Evolutionary conservation across 768 basidiomycete genomes (phyloP), one percentile per base, ranked within the genome.

Genomic region (Boletus insuetus): DNA sequence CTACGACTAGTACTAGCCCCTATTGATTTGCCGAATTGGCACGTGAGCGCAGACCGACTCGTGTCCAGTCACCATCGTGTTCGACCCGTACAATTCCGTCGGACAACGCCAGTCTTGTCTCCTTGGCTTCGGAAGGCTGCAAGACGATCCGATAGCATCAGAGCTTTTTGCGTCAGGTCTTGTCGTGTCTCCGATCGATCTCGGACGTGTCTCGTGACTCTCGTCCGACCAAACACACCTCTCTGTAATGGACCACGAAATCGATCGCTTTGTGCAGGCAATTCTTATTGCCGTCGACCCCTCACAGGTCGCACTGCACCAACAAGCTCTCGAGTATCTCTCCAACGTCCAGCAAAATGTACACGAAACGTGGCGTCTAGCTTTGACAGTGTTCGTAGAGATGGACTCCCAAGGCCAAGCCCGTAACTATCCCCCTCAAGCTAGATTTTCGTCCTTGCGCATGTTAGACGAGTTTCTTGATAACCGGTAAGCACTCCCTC

Each of bases 271-370:
- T 59, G 84, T 89, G 17, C 88, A 87, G 74, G 94, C 94, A 46
- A 93, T 95, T 72, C 75, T 81, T 67, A 87, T 96, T 74, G 94
- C 94, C 48, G 89, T 89, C 56, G 87, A 94, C 76, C 88, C 87
- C 51, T 75, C 78, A 14, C 88, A 86, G 70, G 77, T 75, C 52
- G 69, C 80, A 26, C 74, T 96, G 34, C 91, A 94, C 73, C 87
- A 86, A 55, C 87, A 95, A 70, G 95, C 95, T 34, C 77, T 97
- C 62, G 84, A 87, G 53, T 98, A 89, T 70, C 77, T 98, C 32
- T 79, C 83, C 29, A 82, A 79, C 53, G 78, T 97, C 58, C 88
- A 91, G 64, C 83, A 85, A 69, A 89, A 89, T 69, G 79, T 87
- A 14, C 77, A 79, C 57, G 81, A 82, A 59, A 83, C 85, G 19